These are phyloP conservation scores for Misopates orontium DNA, from an alignment of 257 asterid genomes.

Conservation along the genomic window DNA sequence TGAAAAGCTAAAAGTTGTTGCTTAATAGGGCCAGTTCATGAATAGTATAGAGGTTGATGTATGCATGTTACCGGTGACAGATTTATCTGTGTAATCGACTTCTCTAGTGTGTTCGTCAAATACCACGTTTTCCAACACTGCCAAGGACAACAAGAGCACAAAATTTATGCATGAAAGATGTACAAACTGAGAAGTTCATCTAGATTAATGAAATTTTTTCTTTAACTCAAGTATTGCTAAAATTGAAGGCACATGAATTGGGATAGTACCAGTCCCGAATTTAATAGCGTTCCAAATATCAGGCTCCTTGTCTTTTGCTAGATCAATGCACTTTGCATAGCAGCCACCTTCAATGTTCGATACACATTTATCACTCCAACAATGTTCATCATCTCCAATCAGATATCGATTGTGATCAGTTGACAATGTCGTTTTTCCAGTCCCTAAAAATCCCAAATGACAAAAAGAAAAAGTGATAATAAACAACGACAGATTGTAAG, in stretches of 20 bases:
- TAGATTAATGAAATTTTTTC: neutral
- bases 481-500: too few relatives aligned
- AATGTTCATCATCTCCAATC: constrained; percentile 94
- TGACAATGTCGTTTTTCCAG: constrained; percentile 92
- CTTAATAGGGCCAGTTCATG: neutral
- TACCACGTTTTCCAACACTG: constrained; percentile 89
- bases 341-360: constrained; percentile 97
- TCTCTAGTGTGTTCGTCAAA: constrained; percentile 87
- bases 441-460: constrained; percentile 43
- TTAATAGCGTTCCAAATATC: constrained; percentile 97
- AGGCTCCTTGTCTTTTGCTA: constrained; percentile 85
- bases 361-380: constrained; percentile 89
- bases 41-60: neutral
- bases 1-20: neutral
- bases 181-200: neutral
- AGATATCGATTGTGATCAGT: constrained; percentile 88
- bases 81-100: constrained; percentile 79
- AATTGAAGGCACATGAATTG: neutral
- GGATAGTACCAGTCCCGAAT: constrained; percentile 78
- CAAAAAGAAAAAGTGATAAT: neutral
- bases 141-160: constrained; percentile 1
- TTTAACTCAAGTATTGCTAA: neutral
- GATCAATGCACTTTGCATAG: constrained; percentile 93
- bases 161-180: neutral
- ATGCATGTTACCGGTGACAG: constrained; percentile 69